Evolutionary conservation across 1,284 basidiomycete genomes (phyloP), one percentile per base, ranked within the genome.

Genomic region (Apiotrichum siamense): DNA sequence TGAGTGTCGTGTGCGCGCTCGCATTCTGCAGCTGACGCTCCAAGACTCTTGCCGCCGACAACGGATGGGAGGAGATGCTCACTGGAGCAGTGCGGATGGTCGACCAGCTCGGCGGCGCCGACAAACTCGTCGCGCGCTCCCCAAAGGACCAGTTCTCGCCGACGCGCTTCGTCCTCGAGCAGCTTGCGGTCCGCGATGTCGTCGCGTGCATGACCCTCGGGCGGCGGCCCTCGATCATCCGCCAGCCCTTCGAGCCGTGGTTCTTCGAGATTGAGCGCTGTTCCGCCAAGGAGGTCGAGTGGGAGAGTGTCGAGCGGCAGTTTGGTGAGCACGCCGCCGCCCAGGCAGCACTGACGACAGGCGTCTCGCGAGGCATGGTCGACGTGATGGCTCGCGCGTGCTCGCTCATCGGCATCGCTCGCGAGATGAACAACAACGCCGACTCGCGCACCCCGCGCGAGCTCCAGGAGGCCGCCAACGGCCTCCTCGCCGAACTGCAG

Each of bases 131-230:
- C 13, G 49, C 59, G 29, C 47, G 54, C 12, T 60, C 61, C 3
- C 53, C 58, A 10, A 59, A 62, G 40, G 55, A 65, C 40, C 56
- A 61, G 37, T 54, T 54, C 44, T 49, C 63, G 44, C 62, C 62
- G 0, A 63, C 52, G 17, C 62, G 71, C 12, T 73, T 73, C 51
- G 61, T 68, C 27, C 56, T 72, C 18, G 71, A 73, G 52, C 71
- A 73, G 50, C 57, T 73, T 4, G 69, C 68, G 4, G 68, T 65
- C 24, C 56, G 69, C 2, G 69, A 73, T 32, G 65, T 72, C 0
- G 66, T 73, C 44, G 68, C 69, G 13, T 69, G 67, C 47, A 64
- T 73, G 62, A 70, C 66, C 4, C 70, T 70, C 0, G 68, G 67
- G 24, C 49, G 56, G 15, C 55, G 65, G 7, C 71, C 71, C 1